Evolutionary conservation across 495 filamentous ascomycete species (phyloP).

Genomic region (Sphaerosporella brunnea): DNA sequence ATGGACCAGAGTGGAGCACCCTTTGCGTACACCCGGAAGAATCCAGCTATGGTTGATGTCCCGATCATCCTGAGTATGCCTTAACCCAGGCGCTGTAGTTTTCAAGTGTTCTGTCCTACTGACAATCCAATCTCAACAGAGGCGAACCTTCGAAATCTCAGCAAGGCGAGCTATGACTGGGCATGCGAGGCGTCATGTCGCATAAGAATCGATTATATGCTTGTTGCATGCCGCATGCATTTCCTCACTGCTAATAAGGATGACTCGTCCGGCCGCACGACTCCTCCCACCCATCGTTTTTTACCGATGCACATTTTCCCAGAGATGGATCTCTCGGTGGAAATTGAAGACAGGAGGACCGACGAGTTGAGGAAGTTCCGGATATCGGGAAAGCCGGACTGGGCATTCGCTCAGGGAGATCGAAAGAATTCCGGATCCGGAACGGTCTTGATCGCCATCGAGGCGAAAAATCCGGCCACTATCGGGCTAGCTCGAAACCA

Average conservation of each 20-base stretch:
- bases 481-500: not conserved
- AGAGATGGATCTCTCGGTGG: not conserved
- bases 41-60: not conserved
- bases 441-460: conserved; percentile 1
- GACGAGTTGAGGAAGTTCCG: not conserved
- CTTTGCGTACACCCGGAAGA: not conserved
- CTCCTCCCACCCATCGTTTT: not conserved
- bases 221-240: not conserved
- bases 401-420: not conserved
- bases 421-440: not conserved
- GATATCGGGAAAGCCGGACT: conserved; percentile 2
- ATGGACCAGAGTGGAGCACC: not conserved
- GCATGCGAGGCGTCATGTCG: not conserved
- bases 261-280: not conserved
- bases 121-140: too few relatives aligned
- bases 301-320: not conserved
- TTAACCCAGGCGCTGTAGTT: too few relatives aligned
- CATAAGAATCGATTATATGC: conserved; percentile 4
- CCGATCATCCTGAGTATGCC: too few relatives aligned
- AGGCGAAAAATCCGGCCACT: not conserved
- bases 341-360: conserved; percentile 2
- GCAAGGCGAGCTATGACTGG: not conserved
- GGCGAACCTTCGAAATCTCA: not conserved
- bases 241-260: not conserved
- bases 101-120: too few relatives aligned